Evolutionary conservation across 2,329 filamentous ascomycete species (phyloP).

Genomic region (Pseudocercospora fuligena): DNA sequence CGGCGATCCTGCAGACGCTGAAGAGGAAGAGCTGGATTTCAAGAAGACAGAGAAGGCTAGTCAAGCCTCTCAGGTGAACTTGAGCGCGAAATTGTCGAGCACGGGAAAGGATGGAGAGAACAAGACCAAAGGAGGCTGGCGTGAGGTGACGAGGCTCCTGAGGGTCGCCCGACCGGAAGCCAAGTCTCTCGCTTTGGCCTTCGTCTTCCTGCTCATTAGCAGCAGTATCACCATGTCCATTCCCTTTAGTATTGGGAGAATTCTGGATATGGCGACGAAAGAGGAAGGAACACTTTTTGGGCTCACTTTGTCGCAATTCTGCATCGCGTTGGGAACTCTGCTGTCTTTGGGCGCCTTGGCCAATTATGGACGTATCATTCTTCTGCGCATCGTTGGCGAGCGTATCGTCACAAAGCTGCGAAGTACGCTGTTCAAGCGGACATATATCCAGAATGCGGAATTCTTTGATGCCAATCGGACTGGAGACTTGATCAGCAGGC

Average conservation of each 20-base stretch:
- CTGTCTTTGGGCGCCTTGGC: slow-evolving; percentile 83
- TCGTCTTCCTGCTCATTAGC: slow-evolving; percentile 83
- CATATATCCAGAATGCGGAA: slow-evolving; percentile 95
- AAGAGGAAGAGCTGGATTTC: slow-evolving; percentile 63
- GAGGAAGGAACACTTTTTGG: slow-evolving; percentile 76
- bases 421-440: slow-evolving; percentile 86
- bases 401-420: slow-evolving; percentile 88
- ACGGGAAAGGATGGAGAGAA: slow-evolving; percentile 63
- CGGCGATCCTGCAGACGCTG: slow-evolving; percentile 42
- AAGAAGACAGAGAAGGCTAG: slow-evolving; percentile 80
- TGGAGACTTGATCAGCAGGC: slow-evolving; percentile 91
- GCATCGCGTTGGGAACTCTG: slow-evolving; percentile 73
- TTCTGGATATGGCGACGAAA: slow-evolving; percentile 88
- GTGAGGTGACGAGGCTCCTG: slow-evolving; percentile 84
- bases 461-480: slow-evolving; percentile 99
- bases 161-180: slow-evolving; percentile 87
- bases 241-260: slow-evolving; percentile 94
- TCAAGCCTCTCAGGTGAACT: slow-evolving; percentile 85
- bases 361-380: slow-evolving; percentile 92
- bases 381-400: slow-evolving; percentile 92
- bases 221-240: slow-evolving; percentile 95
- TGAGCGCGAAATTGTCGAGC: slow-evolving; percentile 85
- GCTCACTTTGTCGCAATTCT: slow-evolving; percentile 84
- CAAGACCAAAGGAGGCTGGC: slow-evolving; percentile 59
- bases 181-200: slow-evolving; percentile 77